Conservation (phyloP, 768 basidiomycete species). For the Boletus eberwhitei region DNA sequence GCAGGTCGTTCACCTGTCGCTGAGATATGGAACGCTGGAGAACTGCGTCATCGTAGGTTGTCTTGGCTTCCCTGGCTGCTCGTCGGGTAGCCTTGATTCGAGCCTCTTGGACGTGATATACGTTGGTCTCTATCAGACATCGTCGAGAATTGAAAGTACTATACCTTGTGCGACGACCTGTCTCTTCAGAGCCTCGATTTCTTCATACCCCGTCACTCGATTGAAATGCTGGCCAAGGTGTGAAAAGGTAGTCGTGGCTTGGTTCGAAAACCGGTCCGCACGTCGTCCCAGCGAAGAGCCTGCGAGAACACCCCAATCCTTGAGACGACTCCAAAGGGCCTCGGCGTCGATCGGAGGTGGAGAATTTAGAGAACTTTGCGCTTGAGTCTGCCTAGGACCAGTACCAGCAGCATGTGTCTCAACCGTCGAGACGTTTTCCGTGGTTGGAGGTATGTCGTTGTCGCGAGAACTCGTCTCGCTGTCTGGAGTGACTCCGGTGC, state of each 20-base stretch:
- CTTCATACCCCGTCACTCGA: constrained; percentile 86
- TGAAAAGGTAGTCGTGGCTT: constrained; percentile 59
- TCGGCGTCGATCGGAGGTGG: constrained; percentile 20
- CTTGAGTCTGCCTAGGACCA: not conserved
- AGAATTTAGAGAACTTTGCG: not conserved
- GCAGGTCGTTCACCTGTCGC: constrained; percentile 91
- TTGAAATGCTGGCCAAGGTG: constrained; percentile 79
- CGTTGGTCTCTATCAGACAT: constrained; percentile 7
- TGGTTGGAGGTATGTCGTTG: constrained; percentile 1
- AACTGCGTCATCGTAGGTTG: constrained; percentile 75
- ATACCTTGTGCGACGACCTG: constrained; percentile 80
- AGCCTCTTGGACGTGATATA: constrained; percentile 51
- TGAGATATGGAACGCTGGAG: constrained; percentile 78
- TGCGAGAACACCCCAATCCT: constrained; percentile 45
- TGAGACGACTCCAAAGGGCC: constrained; percentile 36
- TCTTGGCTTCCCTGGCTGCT: constrained; percentile 70
- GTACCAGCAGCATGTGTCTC: not conserved
- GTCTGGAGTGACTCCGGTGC: not conserved
- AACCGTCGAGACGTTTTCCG: not conserved
- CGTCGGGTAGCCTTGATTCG: constrained; percentile 64
- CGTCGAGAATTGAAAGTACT: constrained; percentile 19
- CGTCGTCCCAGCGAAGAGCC: constrained; percentile 41
- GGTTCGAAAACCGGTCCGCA: constrained; percentile 55
- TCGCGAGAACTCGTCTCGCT: not conserved
- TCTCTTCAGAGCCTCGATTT: constrained; percentile 78